Percentiles rank a stretch among this genome's conserved stretches.
Evolutionary conservation across 169 alveolate genomes (phyloP).

Genomic region (Plasmodium gaboni): DNA sequence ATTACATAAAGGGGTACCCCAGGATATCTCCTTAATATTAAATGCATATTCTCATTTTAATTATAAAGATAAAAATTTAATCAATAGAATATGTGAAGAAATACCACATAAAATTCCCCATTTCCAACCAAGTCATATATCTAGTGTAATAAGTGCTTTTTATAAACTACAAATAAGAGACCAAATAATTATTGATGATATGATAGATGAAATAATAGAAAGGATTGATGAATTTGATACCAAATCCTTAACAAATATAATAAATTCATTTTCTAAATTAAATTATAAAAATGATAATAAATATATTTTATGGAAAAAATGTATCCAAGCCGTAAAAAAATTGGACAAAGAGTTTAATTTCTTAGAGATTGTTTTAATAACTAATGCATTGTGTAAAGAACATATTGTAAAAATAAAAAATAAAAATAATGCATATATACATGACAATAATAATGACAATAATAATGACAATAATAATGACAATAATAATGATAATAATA

Average conservation of each 20-base stretch:
- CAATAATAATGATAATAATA: too few relatives aligned
- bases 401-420: slow-evolving; percentile 26
- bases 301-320: slow-evolving; percentile 40
- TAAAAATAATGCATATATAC: not conserved
- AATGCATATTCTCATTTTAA: slow-evolving; percentile 73
- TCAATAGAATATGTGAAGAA: slow-evolving; percentile 75
- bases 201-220: slow-evolving; percentile 58
- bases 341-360: slow-evolving; percentile 55
- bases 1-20: slow-evolving; percentile 73
- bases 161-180: slow-evolving; percentile 67
- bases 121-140: slow-evolving; percentile 39
- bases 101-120: slow-evolving; percentile 74
- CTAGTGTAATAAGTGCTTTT: slow-evolving; percentile 66
- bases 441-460: too few relatives aligned
- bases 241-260: slow-evolving; percentile 53
- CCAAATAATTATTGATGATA: slow-evolving; percentile 51
- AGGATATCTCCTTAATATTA: slow-evolving; percentile 65
- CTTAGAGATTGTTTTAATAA: slow-evolving; percentile 41
- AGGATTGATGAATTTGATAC: slow-evolving; percentile 70
- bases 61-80: slow-evolving; percentile 55
- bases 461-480: too few relatives aligned
- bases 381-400: slow-evolving; percentile 54
- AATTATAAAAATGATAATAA: slow-evolving; percentile 60
- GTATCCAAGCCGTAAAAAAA: slow-evolving; percentile 44
- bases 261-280: slow-evolving; percentile 55